A percentile compares a stretch with the other conserved stretches of the same genome.
Evolutionary conservation across 2,329 filamentous ascomycete species (phyloP).

Genomic region (Dothiorella sarmentorum): DNA sequence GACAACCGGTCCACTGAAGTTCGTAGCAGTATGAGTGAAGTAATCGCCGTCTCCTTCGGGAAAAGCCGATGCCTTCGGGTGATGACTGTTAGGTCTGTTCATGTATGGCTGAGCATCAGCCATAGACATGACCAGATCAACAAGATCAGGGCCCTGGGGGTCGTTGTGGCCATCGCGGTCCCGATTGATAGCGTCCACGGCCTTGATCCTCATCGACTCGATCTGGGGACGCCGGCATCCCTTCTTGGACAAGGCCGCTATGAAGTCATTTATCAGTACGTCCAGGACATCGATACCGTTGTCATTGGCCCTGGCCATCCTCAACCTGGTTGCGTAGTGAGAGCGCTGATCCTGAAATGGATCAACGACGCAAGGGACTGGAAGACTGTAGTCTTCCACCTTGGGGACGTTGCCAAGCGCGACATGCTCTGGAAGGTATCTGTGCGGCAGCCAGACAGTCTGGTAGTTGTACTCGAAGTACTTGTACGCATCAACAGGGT

Average conservation of each 20-base stretch:
- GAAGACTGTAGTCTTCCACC: constrained; percentile 19
- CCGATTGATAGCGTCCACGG: constrained; percentile 23
- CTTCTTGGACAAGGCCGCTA: constrained; percentile 22
- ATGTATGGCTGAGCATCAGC: neutral
- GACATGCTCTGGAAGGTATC: constrained; percentile 30
- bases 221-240: constrained; percentile 25
- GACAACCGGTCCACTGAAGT: too few species aligned
- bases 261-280: constrained; percentile 27
- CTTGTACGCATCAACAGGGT: constrained; percentile 31
- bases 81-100: neutral
- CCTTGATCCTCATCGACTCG: constrained; percentile 21
- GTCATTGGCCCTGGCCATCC: constrained; percentile 29
- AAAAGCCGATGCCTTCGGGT: too few species aligned
- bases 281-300: constrained; percentile 29
- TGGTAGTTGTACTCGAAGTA: constrained; percentile 31
- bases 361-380: constrained; percentile 18
- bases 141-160: constrained; percentile 26
- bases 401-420: constrained; percentile 25
- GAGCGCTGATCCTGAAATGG: constrained; percentile 7
- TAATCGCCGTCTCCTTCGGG: neutral
- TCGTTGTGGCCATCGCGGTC: constrained; percentile 22
- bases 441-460: constrained; percentile 25
- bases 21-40: too few species aligned
- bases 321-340: constrained; percentile 23
- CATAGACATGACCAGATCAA: constrained; percentile 30